Conservation (phyloP, 2,329 filamentous ascomycete genomes). For the Chaetomiaceae sp. region DNA sequence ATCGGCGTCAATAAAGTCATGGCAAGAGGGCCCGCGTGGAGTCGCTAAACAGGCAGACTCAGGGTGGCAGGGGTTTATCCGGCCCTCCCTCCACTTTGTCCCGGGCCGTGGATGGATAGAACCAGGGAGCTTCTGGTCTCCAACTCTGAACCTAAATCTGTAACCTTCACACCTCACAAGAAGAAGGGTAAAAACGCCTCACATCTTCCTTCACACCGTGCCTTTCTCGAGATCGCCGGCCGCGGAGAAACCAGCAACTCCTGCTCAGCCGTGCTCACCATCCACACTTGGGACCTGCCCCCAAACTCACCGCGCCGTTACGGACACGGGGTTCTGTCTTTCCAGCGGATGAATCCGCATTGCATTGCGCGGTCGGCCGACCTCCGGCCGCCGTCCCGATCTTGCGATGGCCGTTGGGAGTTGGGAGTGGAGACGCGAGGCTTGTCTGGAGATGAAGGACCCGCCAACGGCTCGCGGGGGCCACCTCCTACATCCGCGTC, state of each 20-base stretch:
- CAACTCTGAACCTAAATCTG: no score
- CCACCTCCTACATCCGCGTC: neutral
- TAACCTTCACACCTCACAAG: no score
- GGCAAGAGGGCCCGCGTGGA: neutral
- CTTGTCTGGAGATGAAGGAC: conserved; percentile 5
- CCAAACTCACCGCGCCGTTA: no score
- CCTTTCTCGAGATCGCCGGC: no score
- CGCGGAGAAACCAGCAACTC: no score
- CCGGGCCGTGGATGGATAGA: neutral
- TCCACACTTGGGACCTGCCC: no score
- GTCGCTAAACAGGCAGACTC: conserved; percentile 9
- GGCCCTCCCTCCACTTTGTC: neutral
- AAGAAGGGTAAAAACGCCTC: no score
- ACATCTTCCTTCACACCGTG: no score
- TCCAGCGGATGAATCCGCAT: no score
- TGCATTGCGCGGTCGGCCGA: conserved; percentile 10
- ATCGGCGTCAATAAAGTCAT: conserved; percentile 4
- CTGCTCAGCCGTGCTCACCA: no score
- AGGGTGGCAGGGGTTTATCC: neutral
- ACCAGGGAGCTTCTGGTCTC: no score
- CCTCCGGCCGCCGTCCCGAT: conserved; percentile 4
- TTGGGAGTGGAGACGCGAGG: conserved; percentile 8
- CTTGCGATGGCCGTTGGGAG: neutral
- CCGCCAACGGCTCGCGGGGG: neutral
- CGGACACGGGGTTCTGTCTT: no score